Conservation (phyloP, 257 asterid genomes). For the Penstemon newberryi region DNA sequence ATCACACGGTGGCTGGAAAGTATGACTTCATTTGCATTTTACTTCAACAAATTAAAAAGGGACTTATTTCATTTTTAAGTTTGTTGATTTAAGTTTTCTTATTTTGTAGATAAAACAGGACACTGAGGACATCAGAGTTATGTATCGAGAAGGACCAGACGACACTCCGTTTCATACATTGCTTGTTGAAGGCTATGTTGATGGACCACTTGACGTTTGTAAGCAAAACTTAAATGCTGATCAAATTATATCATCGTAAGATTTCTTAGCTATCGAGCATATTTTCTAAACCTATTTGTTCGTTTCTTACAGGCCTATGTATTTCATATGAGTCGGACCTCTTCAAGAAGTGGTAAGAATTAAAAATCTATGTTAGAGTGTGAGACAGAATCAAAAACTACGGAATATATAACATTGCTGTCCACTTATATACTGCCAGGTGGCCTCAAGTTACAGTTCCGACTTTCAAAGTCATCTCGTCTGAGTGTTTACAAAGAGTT, state of each 20-base stretch:
- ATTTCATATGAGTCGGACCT: conserved; percentile 76
- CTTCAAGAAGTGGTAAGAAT: conserved; percentile 65
- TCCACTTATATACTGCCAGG: conserved; percentile 47
- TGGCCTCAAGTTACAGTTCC: conserved; percentile 89
- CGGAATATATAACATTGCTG: conserved; percentile 9
- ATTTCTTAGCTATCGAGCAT: background rate
- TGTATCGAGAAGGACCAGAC: conserved; percentile 92
- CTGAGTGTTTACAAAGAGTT: conserved; percentile 56
- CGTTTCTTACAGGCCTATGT: conserved; percentile 62
- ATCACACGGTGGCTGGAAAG: conserved; percentile 65
- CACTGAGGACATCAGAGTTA: conserved; percentile 78
- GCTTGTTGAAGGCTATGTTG: conserved; percentile 89
- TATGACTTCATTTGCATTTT: conserved; percentile 33
- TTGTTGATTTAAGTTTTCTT: conserved; percentile 3
- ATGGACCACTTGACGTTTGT: conserved; percentile 92
- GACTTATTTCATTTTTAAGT: background rate
- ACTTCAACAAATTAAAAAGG: too few species aligned
- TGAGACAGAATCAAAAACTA: background rate
- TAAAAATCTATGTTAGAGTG: background rate
- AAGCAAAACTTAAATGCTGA: conserved; percentile 42
- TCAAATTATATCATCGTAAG: conserved; percentile 3
- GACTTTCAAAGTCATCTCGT: conserved; percentile 57
- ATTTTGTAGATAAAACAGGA: conserved; percentile 74
- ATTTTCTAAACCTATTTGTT: conserved; percentile 20
- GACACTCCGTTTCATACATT: conserved; percentile 84